Conservation (phyloP, 768 basidiomycete species). For the Suillus discolor region DNA sequence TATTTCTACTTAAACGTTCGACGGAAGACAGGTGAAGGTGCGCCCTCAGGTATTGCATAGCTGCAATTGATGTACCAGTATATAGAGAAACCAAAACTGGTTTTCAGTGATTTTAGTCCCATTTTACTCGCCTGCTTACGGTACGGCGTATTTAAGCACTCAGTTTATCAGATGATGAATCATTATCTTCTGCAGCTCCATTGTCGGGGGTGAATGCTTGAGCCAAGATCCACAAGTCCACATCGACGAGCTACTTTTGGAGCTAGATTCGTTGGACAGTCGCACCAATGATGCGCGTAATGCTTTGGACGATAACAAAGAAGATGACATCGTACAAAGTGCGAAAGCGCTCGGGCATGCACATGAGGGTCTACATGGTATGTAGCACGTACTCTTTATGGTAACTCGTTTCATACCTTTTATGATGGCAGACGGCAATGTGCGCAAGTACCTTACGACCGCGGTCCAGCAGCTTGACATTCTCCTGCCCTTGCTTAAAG, state of each 20-base stretch:
- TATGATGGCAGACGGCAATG: background rate
- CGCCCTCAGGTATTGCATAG: background rate
- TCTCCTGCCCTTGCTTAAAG: conserved; percentile 14
- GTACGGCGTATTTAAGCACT: background rate
- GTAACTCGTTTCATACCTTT: background rate
- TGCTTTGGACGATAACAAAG: background rate
- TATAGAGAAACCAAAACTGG: background rate
- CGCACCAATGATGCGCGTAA: background rate
- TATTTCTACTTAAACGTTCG: conserved; percentile 5
- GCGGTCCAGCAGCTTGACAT: conserved; percentile 16
- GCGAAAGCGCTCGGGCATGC: background rate
- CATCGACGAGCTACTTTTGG: background rate
- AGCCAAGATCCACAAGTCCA: background rate
- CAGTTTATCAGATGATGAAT: background rate
- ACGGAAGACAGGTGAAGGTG: background rate
- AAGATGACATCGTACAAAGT: background rate
- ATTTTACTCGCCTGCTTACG: conserved; percentile 1
- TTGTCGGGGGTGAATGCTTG: conserved; percentile 3
- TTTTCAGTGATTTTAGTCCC: conserved; percentile 4
- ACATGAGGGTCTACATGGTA: background rate
- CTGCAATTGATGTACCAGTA: background rate
- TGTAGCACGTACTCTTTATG: background rate
- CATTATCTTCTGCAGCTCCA: background rate
- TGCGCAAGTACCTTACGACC: background rate
- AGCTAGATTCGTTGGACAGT: background rate